Evolutionary conservation across 305 asterid genomes (phyloP), one percentile per base, ranked within the genome.

Genomic region (Fraxinus ornus): DNA sequence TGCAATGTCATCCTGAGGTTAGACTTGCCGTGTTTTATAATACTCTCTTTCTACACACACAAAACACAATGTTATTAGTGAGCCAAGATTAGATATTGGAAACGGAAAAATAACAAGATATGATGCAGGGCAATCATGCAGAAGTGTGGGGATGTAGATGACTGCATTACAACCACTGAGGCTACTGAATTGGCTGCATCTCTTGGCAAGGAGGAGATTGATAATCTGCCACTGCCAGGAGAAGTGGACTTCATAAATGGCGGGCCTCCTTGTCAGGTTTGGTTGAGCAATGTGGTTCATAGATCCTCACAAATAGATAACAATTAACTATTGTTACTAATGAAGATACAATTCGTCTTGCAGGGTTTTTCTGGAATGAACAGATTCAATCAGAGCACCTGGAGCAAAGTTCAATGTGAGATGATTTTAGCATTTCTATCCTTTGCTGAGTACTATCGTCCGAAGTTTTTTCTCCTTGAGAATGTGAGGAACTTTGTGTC

Each of bases 1-100:
- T 96, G 98, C 89, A 96, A 92, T 79, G 98, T 96, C 77, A 92
- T 94, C 86, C 87, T 94, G 87, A 93, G 99, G 98, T 94, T 75
- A 84, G 72, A 26, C 68, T 79, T 84, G 83, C 64, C 76, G 26
- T 7, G 66, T 73, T 57, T 13, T 70, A 47, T 64, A 77, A 64
- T 73, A 26, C 78, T 77, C 39, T 77, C 78, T 78, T 36, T 49
- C n/a, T 57, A 12, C 74, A 12, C 36, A 12, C 24, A 32, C 30
- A 47, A 19, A 57, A 47, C 78, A 21, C 24, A 72, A 24, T 22
- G 12, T 60, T 60, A 19, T 19, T 21, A 60, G 70, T 22, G 35
- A 22, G 26, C 17, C 36, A 10, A 66, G 74, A 66, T 26, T 26
- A 26, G 74, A 12, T 75, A 32, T 24, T 75, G 19, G 47, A 30